Percentiles rank a stretch among this genome's conserved stretches.
phyloP scores from a whole-genome alignment of 148 eudicot genomes.

The Fallopia convolvulus region DNA sequence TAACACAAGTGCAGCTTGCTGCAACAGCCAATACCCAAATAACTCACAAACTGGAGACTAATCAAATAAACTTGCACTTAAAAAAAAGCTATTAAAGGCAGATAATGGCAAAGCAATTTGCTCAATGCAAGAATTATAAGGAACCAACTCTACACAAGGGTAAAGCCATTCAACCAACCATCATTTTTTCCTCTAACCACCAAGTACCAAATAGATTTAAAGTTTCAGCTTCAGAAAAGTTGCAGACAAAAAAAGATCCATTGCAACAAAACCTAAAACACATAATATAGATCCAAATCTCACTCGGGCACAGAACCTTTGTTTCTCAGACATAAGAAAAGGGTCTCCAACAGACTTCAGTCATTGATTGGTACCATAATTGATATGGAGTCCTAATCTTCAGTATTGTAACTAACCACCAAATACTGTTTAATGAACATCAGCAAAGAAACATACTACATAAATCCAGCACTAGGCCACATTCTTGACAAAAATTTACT shows the following conservation, averaged over 20 bases:
- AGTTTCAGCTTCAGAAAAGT: neutral
- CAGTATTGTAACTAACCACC: neutral
- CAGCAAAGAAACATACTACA: neutral
- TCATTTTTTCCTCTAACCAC: neutral
- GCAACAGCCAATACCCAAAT: constrained; percentile 16
- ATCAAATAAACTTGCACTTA: neutral
- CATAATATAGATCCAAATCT: neutral
- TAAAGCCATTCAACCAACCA: neutral
- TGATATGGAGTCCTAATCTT: neutral
- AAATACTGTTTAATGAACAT: neutral
- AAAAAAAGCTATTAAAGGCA: neutral
- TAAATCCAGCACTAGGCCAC: neutral
- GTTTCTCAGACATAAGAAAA: neutral
- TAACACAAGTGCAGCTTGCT: constrained; percentile 98
- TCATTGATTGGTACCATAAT: neutral
- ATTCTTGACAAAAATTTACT: neutral
- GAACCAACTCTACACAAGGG: neutral
- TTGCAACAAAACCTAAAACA: neutral
- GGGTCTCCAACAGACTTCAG: neutral
- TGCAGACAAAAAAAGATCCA: neutral
- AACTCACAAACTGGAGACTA: constrained; percentile 6
- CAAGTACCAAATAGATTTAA: neutral
- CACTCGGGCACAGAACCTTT: neutral
- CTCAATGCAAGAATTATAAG: neutral
- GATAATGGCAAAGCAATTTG: neutral